phyloP scores from a whole-genome alignment of 2,329 filamentous ascomycete species.

The Aulographum hederae region DNA sequence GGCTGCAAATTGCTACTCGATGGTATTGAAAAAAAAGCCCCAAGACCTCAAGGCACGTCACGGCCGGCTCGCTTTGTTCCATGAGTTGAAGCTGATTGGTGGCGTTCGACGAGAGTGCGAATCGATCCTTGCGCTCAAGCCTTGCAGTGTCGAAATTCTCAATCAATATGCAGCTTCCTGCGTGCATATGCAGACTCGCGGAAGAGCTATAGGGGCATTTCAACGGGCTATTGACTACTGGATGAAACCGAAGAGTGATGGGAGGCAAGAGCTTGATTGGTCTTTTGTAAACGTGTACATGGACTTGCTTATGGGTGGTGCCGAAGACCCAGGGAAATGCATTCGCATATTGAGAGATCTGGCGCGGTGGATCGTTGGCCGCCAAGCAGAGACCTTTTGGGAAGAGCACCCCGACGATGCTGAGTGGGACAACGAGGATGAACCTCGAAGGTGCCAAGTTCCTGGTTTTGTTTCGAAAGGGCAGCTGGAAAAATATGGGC shows the following conservation, averaged over 20 bases:
- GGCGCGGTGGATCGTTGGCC: conserved; percentile 66
- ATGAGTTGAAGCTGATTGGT: neutral
- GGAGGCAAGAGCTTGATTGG: neutral
- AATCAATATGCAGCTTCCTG: neutral
- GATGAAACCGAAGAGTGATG: neutral
- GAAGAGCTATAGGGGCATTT: neutral
- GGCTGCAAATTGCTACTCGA: conserved; percentile 33
- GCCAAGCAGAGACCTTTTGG: conserved; percentile 60
- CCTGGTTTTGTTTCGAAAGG: conserved; percentile 41
- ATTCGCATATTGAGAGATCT: conserved; percentile 52
- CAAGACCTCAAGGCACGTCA: conserved; percentile 21
- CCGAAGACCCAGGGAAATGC: conserved; percentile 42
- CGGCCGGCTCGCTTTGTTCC: neutral
- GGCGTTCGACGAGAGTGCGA: neutral
- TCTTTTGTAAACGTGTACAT: neutral
- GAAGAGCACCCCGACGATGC: conserved; percentile 58
- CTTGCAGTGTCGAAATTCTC: neutral
- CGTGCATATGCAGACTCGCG: neutral
- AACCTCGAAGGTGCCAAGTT: conserved; percentile 44
- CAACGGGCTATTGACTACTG: neutral
- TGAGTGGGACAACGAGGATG: conserved; percentile 68
- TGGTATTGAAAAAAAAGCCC: conserved; percentile 33
- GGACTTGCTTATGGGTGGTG: conserved; percentile 32
- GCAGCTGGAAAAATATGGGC: conserved; percentile 45
- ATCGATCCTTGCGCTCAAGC: neutral